phyloP scores from a whole-genome alignment of 148 eudicot genomes.

The Fagopyrum esculentum region DNA sequence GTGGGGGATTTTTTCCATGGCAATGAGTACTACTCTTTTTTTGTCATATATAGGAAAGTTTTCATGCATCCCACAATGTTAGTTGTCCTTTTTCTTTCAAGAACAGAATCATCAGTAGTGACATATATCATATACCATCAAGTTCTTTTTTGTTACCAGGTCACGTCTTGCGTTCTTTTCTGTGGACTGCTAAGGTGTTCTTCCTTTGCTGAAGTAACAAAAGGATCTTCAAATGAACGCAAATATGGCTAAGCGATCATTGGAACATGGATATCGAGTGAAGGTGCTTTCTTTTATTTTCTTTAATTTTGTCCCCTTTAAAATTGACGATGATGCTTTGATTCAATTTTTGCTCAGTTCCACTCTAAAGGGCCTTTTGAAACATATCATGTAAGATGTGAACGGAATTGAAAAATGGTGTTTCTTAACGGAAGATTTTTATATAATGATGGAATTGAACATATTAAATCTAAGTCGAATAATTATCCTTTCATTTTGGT shows the following conservation, averaged over 20 bases:
- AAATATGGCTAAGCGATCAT: constrained; percentile 46
- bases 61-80: neutral
- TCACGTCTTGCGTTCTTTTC: neutral
- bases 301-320: neutral
- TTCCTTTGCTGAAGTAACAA: constrained; percentile 35
- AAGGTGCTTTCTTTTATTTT: constrained; percentile 36
- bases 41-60: neutral
- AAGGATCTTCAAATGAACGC: constrained; percentile 77
- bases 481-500: neutral
- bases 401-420: neutral
- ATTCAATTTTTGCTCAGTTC: neutral
- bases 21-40: neutral
- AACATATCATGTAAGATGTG: neutral
- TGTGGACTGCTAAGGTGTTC: neutral
- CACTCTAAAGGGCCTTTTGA: neutral
- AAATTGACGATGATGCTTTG: neutral
- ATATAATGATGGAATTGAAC: neutral
- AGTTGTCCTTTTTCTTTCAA: neutral
- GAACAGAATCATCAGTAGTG: neutral
- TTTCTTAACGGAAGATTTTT: neutral
- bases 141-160: neutral
- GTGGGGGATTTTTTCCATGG: neutral
- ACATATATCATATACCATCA: neutral
- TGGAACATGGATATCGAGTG: constrained; percentile 81
- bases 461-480: neutral